phyloP scores from a whole-genome alignment of 352 stramenopile genomes.

The Globisporangium barbulae region DNA sequence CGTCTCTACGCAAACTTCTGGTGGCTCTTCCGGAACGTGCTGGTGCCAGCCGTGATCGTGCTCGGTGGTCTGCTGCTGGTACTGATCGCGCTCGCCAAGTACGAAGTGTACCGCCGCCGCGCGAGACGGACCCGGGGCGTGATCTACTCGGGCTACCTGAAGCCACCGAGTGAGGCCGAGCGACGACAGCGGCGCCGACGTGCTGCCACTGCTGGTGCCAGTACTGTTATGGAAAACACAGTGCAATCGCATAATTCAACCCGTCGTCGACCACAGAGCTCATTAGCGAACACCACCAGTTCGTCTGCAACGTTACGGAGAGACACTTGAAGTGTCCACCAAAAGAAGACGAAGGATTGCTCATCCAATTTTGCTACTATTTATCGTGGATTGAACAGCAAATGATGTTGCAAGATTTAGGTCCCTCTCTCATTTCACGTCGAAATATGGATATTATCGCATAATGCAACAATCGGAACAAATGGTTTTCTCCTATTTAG shows the following conservation, averaged over 20 bases:
- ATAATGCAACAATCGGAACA: too few species aligned
- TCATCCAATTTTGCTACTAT: background rate
- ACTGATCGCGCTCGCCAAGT: conserved; percentile 7
- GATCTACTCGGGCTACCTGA: conserved; percentile 14
- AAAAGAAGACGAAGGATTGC: background rate
- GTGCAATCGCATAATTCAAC: background rate
- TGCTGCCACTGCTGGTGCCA: background rate
- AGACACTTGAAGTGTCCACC: background rate
- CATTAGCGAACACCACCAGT: background rate
- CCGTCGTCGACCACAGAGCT: background rate
- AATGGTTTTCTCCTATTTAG: too few species aligned
- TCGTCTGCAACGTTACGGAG: background rate
- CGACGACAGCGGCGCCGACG: background rate
- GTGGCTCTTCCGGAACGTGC: conserved; percentile 3
- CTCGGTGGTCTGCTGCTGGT: conserved; percentile 8
- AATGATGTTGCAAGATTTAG: too few species aligned
- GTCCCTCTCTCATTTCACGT: too few species aligned
- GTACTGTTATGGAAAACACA: too few species aligned
- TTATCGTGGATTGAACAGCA: background rate
- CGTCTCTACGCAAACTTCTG: background rate
- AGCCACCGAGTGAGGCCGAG: conserved; percentile 2
- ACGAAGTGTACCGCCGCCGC: background rate
- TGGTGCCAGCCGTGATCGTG: conserved; percentile 10
- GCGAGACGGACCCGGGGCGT: background rate
- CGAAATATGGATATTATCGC: too few species aligned